These are phyloP conservation scores for Diutina rugosa DNA, from an alignment of 1,139 yeast genomes.

Conservation along the genomic window DNA sequence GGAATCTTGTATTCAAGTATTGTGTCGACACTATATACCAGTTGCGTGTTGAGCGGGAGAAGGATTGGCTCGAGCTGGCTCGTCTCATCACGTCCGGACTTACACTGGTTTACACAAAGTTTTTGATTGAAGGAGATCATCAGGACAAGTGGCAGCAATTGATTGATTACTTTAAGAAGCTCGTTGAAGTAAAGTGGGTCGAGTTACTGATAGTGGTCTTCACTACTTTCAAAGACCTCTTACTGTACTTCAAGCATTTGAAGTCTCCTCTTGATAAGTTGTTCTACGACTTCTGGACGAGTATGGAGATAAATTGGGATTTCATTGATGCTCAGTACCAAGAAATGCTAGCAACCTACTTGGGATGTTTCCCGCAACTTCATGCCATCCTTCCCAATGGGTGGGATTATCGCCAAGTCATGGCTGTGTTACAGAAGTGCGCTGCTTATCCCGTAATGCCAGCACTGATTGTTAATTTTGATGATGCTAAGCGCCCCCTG, in stretches of 20 bases:
- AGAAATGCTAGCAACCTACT: slow-evolving; percentile 38
- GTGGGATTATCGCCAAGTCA: slow-evolving; percentile 21
- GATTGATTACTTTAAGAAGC: slow-evolving; percentile 29
- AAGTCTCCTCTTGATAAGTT: slow-evolving; percentile 7
- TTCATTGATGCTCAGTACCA: slow-evolving; percentile 41
- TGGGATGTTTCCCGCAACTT: slow-evolving; percentile 36
- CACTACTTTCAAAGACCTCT: slow-evolving; percentile 35
- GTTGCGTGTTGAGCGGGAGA: slow-evolving; percentile 13
- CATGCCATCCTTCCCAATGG: slow-evolving; percentile 19
- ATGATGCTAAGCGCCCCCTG: slow-evolving; percentile 39
- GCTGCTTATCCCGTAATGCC: slow-evolving; percentile 51
- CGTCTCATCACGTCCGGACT: slow-evolving; percentile 47
- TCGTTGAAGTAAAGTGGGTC: slow-evolving; percentile 26
- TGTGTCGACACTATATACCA: slow-evolving; percentile 19
- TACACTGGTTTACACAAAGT: slow-evolving; percentile 35
- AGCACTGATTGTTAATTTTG: slow-evolving; percentile 21
- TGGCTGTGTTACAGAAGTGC: slow-evolving; percentile 40
- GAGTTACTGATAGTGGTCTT: slow-evolving; percentile 41
- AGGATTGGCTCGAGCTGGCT: slow-evolving; percentile 32
- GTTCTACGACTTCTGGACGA: slow-evolving; percentile 53
- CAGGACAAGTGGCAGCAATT: slow-evolving; percentile 39
- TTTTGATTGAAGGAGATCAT: slow-evolving; percentile 18
- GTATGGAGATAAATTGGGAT: slow-evolving; percentile 46
- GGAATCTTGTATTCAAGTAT: slow-evolving; percentile 41
- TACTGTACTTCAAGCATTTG: slow-evolving; percentile 15